A percentile compares a stretch with the other conserved stretches of the same genome.
Conservation (phyloP, 2,329 filamentous ascomycete species). For the Dryadomyces sulphureus region DNA sequence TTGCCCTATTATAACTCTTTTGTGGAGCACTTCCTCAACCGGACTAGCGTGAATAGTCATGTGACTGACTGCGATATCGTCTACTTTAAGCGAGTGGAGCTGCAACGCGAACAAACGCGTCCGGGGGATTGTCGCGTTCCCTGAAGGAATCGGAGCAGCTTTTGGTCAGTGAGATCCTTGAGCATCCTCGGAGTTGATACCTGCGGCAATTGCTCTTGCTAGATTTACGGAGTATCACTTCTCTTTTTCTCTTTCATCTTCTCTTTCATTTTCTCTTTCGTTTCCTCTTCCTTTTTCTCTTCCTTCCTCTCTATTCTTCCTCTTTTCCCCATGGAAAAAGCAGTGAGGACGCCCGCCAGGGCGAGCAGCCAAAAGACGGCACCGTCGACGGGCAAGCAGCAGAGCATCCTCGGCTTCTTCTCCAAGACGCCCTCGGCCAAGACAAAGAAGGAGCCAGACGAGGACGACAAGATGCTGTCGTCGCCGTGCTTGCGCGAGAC, state of each 20-base stretch:
- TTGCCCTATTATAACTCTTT: not conserved
- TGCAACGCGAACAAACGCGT: slow-evolving; percentile 8
- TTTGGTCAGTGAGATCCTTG: too few relatives aligned
- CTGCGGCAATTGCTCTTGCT: too few relatives aligned
- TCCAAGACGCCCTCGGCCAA: slow-evolving; percentile 33
- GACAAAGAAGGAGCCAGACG: slow-evolving; percentile 11
- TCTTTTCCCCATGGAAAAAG: not conserved
- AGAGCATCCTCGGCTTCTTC: slow-evolving; percentile 72
- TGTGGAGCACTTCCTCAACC: not conserved
- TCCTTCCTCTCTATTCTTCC: not conserved
- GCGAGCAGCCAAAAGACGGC: slow-evolving; percentile 24
- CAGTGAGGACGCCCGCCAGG: slow-evolving; percentile 20
- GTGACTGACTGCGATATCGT: not conserved
- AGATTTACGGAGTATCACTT: too few relatives aligned
- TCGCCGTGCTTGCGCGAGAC: slow-evolving; percentile 29
- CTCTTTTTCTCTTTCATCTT: not conserved
- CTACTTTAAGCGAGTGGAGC: not conserved
- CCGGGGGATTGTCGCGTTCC: not conserved
- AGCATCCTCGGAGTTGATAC: too few relatives aligned
- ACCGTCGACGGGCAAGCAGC: slow-evolving; percentile 39
- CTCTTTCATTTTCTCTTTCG: not conserved
- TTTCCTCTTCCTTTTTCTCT: not conserved
- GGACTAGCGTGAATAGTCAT: not conserved
- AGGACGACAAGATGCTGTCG: slow-evolving; percentile 10
- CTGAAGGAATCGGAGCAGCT: too few relatives aligned